These are phyloP conservation scores for Vigna hirtella DNA, from an alignment of 306 rosid genomes.

Conservation along the genomic window DNA sequence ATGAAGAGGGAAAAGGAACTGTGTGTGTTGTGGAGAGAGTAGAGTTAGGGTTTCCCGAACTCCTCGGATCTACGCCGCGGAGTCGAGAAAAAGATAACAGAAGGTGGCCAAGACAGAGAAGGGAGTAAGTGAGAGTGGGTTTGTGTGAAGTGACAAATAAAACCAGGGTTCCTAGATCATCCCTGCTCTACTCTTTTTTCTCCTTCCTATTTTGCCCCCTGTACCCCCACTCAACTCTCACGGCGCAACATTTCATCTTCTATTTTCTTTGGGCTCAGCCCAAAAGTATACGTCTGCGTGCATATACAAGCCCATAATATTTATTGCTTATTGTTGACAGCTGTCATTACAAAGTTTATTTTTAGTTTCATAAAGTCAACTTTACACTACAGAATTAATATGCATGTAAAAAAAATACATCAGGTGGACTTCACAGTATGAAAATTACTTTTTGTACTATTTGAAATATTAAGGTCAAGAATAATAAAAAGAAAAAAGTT, in stretches of 20 bases:
- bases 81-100: slow-evolving; percentile 45
- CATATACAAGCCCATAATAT: too few relatives aligned
- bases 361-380: too few relatives aligned
- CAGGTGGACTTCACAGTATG: too few relatives aligned
- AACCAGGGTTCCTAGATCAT: slow-evolving; percentile 33
- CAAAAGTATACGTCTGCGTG: neutral
- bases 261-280: neutral
- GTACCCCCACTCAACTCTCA: slow-evolving; percentile 8
- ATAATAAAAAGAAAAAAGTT: too few relatives aligned
- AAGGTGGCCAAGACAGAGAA: neutral
- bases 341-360: too few relatives aligned
- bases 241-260: neutral
- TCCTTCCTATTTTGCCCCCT: slow-evolving; percentile 46
- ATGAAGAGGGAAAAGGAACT: neutral
- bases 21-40: slow-evolving; percentile 18
- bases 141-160: neutral
- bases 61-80: slow-evolving; percentile 88
- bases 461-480: too few relatives aligned
- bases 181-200: neutral
- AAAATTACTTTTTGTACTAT: too few relatives aligned
- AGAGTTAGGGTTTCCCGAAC: slow-evolving; percentile 67
- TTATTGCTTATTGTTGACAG: too few relatives aligned
- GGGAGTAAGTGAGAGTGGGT: neutral
- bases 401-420: too few relatives aligned
- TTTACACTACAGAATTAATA: too few relatives aligned